These are phyloP conservation scores for Tolypocladium capitatum DNA, from an alignment of 2,329 filamentous ascomycete species.

Conservation along the genomic window DNA sequence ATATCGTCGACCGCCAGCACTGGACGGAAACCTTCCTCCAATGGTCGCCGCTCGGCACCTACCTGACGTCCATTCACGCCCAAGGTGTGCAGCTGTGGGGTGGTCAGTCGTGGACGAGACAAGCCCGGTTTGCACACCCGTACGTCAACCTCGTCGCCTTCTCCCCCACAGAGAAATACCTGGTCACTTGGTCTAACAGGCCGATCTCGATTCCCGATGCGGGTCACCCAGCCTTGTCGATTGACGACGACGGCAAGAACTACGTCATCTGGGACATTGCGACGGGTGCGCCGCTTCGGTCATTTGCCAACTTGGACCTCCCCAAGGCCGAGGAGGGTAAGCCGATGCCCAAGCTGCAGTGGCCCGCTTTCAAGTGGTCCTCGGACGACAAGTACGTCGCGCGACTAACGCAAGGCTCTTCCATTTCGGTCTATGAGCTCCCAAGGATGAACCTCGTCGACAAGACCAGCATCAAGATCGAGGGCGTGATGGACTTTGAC, in stretches of 20 bases:
- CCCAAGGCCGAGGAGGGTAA: constrained; percentile 49
- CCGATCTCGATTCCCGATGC: constrained; percentile 86
- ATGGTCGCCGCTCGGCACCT: constrained; percentile 94
- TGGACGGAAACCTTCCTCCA: constrained; percentile 98
- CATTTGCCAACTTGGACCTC: constrained; percentile 81
- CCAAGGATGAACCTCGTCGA: constrained; percentile 82
- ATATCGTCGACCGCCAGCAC: constrained; percentile 79
- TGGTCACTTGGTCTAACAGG: constrained; percentile 93
- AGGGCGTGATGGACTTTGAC: constrained; percentile 94
- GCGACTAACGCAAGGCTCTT: constrained; percentile 72
- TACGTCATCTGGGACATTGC: constrained; percentile 98
- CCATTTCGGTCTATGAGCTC: constrained; percentile 83
- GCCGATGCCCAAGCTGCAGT: constrained; percentile 72
- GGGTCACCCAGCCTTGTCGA: constrained; percentile 66
- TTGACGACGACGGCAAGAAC: constrained; percentile 97
- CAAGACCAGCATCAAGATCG: constrained; percentile 89
- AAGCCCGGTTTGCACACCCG: constrained; percentile 88
- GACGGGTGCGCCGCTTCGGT: constrained; percentile 77
- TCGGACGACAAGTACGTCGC: constrained; percentile 95
- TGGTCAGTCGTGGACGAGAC: constrained; percentile 74
- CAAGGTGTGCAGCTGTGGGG: constrained; percentile 98
- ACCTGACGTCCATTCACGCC: constrained; percentile 83
- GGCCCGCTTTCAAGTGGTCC: constrained; percentile 99
- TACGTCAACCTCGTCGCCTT: constrained; percentile 94
- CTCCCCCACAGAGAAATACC: constrained; percentile 82